A percentile compares a stretch with the other conserved stretches of the same genome.
phyloP scores from a whole-genome alignment of 192 early-diverging fungal species.

The Coemansia furcata region DNA sequence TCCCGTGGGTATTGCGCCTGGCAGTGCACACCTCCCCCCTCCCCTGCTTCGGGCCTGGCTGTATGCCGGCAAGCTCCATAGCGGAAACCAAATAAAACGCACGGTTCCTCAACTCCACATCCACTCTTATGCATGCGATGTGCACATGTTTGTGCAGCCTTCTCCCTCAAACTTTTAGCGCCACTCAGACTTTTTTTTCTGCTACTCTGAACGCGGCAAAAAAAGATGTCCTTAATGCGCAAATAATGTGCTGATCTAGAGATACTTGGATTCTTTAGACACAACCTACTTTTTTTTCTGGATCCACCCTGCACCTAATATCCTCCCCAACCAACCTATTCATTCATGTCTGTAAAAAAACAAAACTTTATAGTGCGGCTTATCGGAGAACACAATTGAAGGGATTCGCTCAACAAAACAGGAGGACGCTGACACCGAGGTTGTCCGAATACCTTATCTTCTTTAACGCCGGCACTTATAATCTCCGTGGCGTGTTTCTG shows the following conservation, averaged over 20 bases:
- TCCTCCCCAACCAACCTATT: no score
- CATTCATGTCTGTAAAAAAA: neutral
- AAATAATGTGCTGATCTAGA: neutral
- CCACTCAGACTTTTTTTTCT: neutral
- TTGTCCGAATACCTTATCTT: neutral
- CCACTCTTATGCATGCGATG: neutral
- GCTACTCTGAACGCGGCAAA: neutral
- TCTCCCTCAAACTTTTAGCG: neutral
- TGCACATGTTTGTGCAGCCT: neutral
- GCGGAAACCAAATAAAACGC: neutral
- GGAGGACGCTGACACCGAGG: neutral
- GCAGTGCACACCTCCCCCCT: neutral
- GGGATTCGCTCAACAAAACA: neutral
- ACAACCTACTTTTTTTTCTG: neutral
- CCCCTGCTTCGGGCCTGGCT: neutral
- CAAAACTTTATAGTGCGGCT: neutral
- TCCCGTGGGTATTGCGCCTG: neutral
- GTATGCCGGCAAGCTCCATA: neutral
- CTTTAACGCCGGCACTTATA: neutral
- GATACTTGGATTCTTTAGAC: neutral
- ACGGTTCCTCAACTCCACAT: neutral
- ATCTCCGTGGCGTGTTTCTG: neutral
- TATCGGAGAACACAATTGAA: neutral
- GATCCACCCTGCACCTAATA: neutral
- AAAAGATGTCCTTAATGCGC: neutral